Percentiles rank a stretch among this genome's conserved stretches.
Conservation (phyloP, 2,329 filamentous ascomycete genomes). For the Phaeosphaeriaceae sp. region DNA sequence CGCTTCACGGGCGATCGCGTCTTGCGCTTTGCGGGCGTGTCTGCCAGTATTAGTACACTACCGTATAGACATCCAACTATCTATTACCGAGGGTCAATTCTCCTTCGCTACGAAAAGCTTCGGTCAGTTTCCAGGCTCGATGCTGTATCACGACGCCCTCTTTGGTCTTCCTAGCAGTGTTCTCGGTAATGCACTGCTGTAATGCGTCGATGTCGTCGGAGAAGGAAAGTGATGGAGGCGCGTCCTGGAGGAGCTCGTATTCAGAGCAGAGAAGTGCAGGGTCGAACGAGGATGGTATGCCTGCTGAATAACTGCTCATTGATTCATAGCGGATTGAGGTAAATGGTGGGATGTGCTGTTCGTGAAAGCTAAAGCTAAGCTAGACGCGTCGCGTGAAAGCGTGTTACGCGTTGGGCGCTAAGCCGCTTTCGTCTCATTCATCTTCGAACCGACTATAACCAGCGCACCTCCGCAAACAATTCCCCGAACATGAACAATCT, state of each 20-base stretch:
- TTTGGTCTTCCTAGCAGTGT: slow-evolving; percentile 50
- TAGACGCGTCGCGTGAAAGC: slow-evolving; percentile 1
- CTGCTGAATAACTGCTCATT: slow-evolving; percentile 40
- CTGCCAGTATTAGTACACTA: slow-evolving; percentile 33
- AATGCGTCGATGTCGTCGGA: slow-evolving; percentile 59
- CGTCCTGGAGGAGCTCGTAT: slow-evolving; percentile 29
- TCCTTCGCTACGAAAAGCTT: slow-evolving; percentile 59
- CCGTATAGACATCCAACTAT: slow-evolving; percentile 3
- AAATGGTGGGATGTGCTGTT: slow-evolving; percentile 6
- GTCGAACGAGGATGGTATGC: slow-evolving; percentile 59
- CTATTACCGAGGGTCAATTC: slow-evolving; percentile 47
- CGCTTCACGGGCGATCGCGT: slow-evolving; percentile 13
- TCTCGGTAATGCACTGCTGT: slow-evolving; percentile 51
- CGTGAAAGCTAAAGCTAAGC: not conserved
- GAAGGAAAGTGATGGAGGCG: slow-evolving; percentile 33
- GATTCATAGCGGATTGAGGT: slow-evolving; percentile 4
- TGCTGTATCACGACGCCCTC: slow-evolving; percentile 60
- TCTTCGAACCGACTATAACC: not conserved
- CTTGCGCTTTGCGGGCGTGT: slow-evolving; percentile 40
- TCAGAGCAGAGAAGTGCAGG: slow-evolving; percentile 60
- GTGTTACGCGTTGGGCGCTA: not conserved
- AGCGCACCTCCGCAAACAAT: not conserved
- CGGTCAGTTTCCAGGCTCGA: slow-evolving; percentile 55
- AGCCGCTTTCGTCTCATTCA: not conserved
- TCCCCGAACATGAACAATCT: not conserved